phyloP scores from a whole-genome alignment of 257 asterid species.

The Primulina huaijiensis region DNA sequence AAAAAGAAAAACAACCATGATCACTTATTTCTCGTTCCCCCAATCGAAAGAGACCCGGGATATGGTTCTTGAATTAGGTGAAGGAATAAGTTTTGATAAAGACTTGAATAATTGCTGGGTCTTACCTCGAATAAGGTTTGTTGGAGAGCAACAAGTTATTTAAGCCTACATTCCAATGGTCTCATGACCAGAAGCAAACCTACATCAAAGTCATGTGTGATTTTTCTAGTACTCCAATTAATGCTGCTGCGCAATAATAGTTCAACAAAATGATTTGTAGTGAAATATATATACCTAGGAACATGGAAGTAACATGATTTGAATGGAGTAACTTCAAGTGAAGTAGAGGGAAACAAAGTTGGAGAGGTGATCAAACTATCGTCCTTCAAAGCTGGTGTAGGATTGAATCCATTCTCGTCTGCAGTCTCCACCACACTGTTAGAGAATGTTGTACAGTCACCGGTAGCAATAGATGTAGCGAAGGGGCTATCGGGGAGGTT shows the following conservation, averaged over 20 bases:
- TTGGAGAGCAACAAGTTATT: conserved; percentile 35
- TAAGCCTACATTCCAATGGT: conserved; percentile 62
- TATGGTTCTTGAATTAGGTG: conserved; percentile 1
- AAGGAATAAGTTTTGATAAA: conserved; percentile 4
- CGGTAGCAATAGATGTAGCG: conserved; percentile 56
- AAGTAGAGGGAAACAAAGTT: conserved; percentile 31
- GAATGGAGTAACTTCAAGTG: conserved; percentile 57
- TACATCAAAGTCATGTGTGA: conserved; percentile 26
- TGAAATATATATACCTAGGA: conserved; percentile 65
- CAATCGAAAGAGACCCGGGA: conserved; percentile 28
- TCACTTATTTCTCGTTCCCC: conserved; percentile 26
- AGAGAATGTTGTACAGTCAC: conserved; percentile 35
- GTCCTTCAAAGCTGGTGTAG: conserved; percentile 31
- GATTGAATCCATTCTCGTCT: conserved; percentile 28
- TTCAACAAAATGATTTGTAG: neutral
- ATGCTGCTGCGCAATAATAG: conserved; percentile 9
- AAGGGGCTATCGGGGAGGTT: conserved; percentile 77
- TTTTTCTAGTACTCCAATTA: conserved; percentile 12
- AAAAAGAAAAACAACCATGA: conserved; percentile 16
- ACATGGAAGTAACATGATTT: conserved; percentile 63
- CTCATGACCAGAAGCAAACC: conserved; percentile 72
- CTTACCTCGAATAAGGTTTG: conserved; percentile 48
- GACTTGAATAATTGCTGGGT: conserved; percentile 15
- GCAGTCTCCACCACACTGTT: conserved; percentile 22
- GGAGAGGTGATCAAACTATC: conserved; percentile 44